Evolutionary conservation across 2,329 filamentous ascomycete genomes (phyloP).

Genomic region (Colletotrichum sp.): DNA sequence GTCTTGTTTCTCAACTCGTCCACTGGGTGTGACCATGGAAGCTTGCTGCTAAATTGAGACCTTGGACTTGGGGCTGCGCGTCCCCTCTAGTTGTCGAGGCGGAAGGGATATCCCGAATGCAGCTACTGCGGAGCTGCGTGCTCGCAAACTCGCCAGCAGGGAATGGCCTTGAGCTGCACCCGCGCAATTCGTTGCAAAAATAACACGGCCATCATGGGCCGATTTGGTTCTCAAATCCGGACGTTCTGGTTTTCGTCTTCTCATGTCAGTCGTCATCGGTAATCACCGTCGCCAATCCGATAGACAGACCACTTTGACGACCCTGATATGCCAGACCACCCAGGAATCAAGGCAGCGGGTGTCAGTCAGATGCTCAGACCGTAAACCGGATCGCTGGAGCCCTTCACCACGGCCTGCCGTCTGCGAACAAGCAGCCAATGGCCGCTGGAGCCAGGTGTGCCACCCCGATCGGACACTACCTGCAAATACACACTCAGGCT

Average conservation of each 20-base stretch:
- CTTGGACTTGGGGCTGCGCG: background rate
- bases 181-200: background rate
- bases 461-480: constrained; percentile 2
- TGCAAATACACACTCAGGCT: background rate
- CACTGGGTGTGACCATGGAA: background rate
- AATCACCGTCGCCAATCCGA: background rate
- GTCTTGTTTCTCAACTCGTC: background rate
- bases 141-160: background rate
- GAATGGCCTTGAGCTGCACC: background rate
- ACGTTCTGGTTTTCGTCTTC: background rate
- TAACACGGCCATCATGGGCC: background rate
- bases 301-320: background rate
- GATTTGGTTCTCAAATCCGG: background rate
- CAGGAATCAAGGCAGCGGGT: background rate
- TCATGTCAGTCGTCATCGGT: background rate
- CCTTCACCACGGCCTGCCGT: background rate
- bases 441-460: background rate
- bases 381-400: constrained; percentile 2
- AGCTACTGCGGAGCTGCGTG: background rate
- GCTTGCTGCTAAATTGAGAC: background rate
- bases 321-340: background rate
- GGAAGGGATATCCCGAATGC: constrained; percentile 8
- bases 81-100: background rate
- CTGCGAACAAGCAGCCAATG: background rate
- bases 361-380: constrained; percentile 13